A percentile compares a stretch with the other conserved stretches of the same genome.
These are phyloP conservation scores for Russula ochroleuca DNA, from an alignment of 768 basidiomycete species.

Conservation along the genomic window DNA sequence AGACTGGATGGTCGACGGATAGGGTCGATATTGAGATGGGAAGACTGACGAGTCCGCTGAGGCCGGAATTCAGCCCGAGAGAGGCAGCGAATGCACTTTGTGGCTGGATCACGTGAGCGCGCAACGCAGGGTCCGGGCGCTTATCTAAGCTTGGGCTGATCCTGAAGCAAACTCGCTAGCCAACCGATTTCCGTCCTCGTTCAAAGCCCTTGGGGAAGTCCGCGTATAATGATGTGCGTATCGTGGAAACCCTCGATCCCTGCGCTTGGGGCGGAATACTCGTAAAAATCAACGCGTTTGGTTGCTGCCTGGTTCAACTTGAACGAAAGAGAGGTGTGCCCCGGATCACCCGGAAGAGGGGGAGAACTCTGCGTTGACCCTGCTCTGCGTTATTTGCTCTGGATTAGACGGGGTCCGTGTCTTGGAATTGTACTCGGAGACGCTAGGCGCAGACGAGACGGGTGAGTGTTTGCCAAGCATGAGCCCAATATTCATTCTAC, in stretches of 20 bases:
- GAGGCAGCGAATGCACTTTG: neutral
- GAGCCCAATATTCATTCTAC: no score
- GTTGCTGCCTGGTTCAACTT: no score
- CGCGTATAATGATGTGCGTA: slow-evolving; percentile 51
- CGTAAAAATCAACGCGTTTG: slow-evolving; percentile 61
- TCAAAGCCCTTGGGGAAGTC: slow-evolving; percentile 31
- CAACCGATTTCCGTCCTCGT: neutral
- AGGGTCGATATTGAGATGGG: neutral
- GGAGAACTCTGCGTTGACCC: neutral
- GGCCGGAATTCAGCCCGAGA: neutral
- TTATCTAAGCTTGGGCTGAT: no score
- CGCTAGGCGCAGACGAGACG: no score
- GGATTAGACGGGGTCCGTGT: no score
- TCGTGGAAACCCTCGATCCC: slow-evolving; percentile 50
- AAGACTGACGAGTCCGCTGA: neutral
- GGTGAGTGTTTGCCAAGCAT: no score
- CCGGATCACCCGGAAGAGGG: neutral
- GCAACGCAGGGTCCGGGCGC: no score
- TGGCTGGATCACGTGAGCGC: no score
- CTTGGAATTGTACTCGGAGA: no score
- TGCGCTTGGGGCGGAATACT: slow-evolving; percentile 54
- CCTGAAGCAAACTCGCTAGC: no score
- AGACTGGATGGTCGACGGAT: neutral
- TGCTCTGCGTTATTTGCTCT: neutral
- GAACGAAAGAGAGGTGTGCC: slow-evolving; percentile 65